These are phyloP conservation scores for Paramecium bursaria DNA, from an alignment of 73 alveolate genomes.

Conservation along the genomic window DNA sequence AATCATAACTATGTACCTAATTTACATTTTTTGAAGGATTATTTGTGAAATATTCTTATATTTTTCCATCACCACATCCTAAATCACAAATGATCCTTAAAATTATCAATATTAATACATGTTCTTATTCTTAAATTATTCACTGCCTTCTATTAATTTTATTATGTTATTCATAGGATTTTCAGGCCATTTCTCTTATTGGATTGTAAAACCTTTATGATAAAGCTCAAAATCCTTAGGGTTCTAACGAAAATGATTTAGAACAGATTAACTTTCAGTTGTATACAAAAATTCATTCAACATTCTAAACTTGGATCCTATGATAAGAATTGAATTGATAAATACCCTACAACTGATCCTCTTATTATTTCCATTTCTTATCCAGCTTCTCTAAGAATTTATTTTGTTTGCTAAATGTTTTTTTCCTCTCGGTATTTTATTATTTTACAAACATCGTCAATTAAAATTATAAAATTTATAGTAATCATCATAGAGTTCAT, in stretches of 20 bases:
- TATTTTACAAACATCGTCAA: too few species aligned
- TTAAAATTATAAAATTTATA: too few species aligned
- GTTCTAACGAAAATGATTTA: conserved; percentile 78
- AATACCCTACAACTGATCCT: background rate
- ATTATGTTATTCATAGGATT: conserved; percentile 88
- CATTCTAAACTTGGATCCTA: conserved; percentile 83
- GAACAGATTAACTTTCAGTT: conserved; percentile 77
- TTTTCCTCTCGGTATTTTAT: too few species aligned
- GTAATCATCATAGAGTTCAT: too few species aligned
- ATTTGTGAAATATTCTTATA: conserved; percentile 43
- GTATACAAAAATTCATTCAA: conserved; percentile 93
- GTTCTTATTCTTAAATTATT: conserved; percentile 71
- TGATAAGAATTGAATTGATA: background rate
- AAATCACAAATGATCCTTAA: conserved; percentile 82
- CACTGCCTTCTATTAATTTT: conserved; percentile 71
- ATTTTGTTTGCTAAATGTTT: too few species aligned
- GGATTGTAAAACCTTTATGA: conserved; percentile 86
- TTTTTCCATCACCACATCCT: conserved; percentile 95
- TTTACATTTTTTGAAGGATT: conserved; percentile 20
- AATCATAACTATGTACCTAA: conserved; percentile 34
- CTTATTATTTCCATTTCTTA: background rate
- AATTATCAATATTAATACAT: background rate
- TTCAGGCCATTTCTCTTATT: conserved; percentile 91
- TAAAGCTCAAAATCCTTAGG: conserved; percentile 79
- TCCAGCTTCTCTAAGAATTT: too few species aligned